Conservation (phyloP, 1,139 yeast species). For the Suhomyces panamericanus region DNA sequence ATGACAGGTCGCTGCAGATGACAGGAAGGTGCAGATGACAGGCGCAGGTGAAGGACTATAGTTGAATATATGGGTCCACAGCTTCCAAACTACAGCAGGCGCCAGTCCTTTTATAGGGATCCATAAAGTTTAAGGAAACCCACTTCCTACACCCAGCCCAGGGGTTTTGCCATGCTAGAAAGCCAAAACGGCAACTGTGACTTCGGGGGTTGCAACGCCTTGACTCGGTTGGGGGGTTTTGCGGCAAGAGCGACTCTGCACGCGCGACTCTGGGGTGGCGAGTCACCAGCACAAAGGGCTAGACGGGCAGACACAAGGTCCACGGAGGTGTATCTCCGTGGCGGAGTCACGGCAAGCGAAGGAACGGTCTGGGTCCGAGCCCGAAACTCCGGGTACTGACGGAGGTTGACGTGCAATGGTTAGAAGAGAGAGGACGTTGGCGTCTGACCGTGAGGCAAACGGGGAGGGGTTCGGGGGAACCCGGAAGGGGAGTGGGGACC, state of each 20-base stretch:
- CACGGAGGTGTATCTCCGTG: slow-evolving; percentile 7
- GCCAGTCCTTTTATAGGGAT: background rate
- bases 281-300: background rate
- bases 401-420: slow-evolving; percentile 2
- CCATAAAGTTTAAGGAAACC: background rate
- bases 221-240: slow-evolving; percentile 1
- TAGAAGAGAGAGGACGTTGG: background rate
- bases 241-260: background rate
- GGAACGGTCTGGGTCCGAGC: background rate
- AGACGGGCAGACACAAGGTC: background rate
- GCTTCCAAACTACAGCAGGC: background rate
- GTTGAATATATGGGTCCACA: background rate
- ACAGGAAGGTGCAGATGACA: too few relatives aligned
- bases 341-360: slow-evolving; percentile 5
- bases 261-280: background rate
- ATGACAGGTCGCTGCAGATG: too few relatives aligned
- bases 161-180: slow-evolving; percentile 1
- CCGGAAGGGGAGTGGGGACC: background rate
- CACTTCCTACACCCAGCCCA: background rate
- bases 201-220: slow-evolving; percentile 6
- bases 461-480: background rate
- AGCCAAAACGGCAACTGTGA: slow-evolving; percentile 9
- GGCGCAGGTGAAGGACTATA: background rate
- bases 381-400: slow-evolving; percentile 4
- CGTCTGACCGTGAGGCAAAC: background rate